phyloP scores from a whole-genome alignment of 495 filamentous ascomycete genomes.

The Trypethelium eluteriae region DNA sequence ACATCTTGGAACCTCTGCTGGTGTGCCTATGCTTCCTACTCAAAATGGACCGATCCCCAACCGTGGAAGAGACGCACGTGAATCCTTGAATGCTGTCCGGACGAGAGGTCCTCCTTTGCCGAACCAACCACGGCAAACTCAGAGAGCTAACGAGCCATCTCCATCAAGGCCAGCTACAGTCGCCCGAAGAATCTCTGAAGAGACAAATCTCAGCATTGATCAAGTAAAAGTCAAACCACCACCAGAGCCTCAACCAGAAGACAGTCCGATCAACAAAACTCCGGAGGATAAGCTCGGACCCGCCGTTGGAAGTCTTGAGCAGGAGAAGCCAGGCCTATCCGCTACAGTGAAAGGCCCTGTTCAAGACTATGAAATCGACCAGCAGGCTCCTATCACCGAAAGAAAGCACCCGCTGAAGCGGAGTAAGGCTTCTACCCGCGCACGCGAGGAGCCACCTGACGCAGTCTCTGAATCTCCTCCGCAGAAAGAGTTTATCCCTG shows the following conservation, averaged over 20 bases:
- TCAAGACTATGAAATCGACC: slow-evolving; percentile 14
- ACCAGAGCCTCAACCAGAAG: slow-evolving; percentile 28
- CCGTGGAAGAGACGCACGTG: slow-evolving; percentile 75
- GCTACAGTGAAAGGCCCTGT: slow-evolving; percentile 26
- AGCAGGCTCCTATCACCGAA: neutral
- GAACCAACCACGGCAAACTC: slow-evolving; percentile 52
- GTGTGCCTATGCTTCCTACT: slow-evolving; percentile 74
- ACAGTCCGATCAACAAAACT: slow-evolving; percentile 47
- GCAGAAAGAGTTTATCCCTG: slow-evolving; percentile 51
- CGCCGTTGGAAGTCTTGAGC: slow-evolving; percentile 31
- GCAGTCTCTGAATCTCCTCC: slow-evolving; percentile 34
- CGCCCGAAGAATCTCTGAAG: slow-evolving; percentile 60
- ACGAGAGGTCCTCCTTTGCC: slow-evolving; percentile 62
- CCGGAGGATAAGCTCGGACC: slow-evolving; percentile 54
- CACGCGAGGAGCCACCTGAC: neutral
- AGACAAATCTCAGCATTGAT: slow-evolving; percentile 34
- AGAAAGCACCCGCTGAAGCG: slow-evolving; percentile 6
- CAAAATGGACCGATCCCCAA: slow-evolving; percentile 86
- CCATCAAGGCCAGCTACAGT: slow-evolving; percentile 49
- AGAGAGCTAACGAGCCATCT: slow-evolving; percentile 49
- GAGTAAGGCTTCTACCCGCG: slow-evolving; percentile 12
- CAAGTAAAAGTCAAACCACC: slow-evolving; percentile 37
- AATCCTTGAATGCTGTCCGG: slow-evolving; percentile 88
- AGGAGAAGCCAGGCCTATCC: slow-evolving; percentile 14
- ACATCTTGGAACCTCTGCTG: slow-evolving; percentile 71